Conservation (phyloP, 1,284 basidiomycete genomes). For the Leccinum holopus region DNA sequence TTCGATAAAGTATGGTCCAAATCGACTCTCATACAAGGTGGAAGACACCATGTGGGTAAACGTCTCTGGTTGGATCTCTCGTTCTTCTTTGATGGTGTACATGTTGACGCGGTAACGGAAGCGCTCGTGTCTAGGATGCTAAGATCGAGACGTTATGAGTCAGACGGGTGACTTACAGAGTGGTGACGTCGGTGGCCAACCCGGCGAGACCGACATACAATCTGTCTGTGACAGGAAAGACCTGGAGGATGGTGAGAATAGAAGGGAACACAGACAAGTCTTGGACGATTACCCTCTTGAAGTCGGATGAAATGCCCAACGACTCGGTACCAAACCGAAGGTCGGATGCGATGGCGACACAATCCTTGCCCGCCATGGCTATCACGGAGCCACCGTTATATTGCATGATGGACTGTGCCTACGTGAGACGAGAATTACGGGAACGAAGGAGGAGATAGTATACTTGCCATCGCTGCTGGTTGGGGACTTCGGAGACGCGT, state of each 20-base stretch:
- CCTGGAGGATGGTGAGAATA: constrained; percentile 44
- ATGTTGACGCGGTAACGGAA: constrained; percentile 97
- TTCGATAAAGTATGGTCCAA: constrained; percentile 97
- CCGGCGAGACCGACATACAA: constrained; percentile 93
- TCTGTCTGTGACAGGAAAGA: constrained; percentile 93
- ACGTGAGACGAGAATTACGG: constrained; percentile 12
- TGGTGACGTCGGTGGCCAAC: constrained; percentile 90
- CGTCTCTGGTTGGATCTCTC: constrained; percentile 94
- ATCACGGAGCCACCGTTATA: constrained; percentile 96
- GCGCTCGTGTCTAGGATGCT: constrained; percentile 67
- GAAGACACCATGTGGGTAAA: constrained; percentile 96
- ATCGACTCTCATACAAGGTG: constrained; percentile 96
- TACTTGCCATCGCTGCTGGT: constrained; percentile 28
- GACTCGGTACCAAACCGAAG: constrained; percentile 90
- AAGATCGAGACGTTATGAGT: constrained; percentile 9
- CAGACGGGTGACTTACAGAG: constrained; percentile 61
- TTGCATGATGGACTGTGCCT: constrained; percentile 74
- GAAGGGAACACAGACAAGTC: constrained; percentile 4
- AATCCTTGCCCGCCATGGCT: constrained; percentile 99
- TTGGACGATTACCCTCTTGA: constrained; percentile 74
- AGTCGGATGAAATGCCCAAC: constrained; percentile 87
- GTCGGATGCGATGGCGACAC: constrained; percentile 98
- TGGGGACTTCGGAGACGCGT: constrained; percentile 22
- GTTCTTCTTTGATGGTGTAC: constrained; percentile 99
- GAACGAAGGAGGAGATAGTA: background rate